Percentiles rank a stretch among this genome's conserved stretches.
These are phyloP conservation scores for Pythium scleroteichum DNA, from an alignment of 352 stramenopile species.

Conservation along the genomic window DNA sequence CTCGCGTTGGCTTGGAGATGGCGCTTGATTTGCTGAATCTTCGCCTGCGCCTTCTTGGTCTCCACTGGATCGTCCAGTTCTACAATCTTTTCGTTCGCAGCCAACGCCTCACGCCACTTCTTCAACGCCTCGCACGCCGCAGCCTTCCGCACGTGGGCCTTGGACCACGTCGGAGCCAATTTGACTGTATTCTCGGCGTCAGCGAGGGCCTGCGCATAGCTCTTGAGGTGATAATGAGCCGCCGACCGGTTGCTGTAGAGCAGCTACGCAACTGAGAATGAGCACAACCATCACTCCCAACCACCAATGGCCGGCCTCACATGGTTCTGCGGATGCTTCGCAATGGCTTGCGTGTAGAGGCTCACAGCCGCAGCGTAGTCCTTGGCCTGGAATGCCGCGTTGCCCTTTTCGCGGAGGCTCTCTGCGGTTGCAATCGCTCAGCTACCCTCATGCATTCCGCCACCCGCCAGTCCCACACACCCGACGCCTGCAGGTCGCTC, in stretches of 20 bases:
- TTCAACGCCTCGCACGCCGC: slow-evolving; percentile 72
- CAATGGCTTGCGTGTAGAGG: slow-evolving; percentile 66
- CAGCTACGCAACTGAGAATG: slow-evolving; percentile 29
- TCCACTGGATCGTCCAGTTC: slow-evolving; percentile 56
- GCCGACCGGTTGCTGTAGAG: slow-evolving; percentile 90
- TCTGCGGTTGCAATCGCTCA: slow-evolving; percentile 24
- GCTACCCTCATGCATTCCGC: background rate
- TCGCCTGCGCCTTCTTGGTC: slow-evolving; percentile 52
- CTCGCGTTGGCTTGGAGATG: slow-evolving; percentile 6
- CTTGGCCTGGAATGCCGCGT: slow-evolving; percentile 62
- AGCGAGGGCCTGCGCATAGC: slow-evolving; percentile 69
- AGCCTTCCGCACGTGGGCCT: slow-evolving; percentile 92
- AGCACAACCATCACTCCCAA: no score
- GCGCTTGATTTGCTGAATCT: slow-evolving; percentile 19
- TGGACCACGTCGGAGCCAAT: slow-evolving; percentile 90
- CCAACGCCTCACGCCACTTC: slow-evolving; percentile 60
- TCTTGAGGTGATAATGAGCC: slow-evolving; percentile 70
- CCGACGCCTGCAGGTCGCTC: slow-evolving; percentile 25
- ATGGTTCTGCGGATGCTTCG: slow-evolving; percentile 45
- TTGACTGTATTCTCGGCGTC: slow-evolving; percentile 82
- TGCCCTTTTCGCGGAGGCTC: slow-evolving; percentile 58
- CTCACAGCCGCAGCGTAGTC: slow-evolving; percentile 45
- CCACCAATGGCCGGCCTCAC: no score
- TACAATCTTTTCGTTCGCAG: slow-evolving; percentile 75
- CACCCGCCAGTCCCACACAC: slow-evolving; percentile 4